Evolutionary conservation across 2,329 filamentous ascomycete genomes (phyloP).

Genomic region (Xylaria sp.): DNA sequence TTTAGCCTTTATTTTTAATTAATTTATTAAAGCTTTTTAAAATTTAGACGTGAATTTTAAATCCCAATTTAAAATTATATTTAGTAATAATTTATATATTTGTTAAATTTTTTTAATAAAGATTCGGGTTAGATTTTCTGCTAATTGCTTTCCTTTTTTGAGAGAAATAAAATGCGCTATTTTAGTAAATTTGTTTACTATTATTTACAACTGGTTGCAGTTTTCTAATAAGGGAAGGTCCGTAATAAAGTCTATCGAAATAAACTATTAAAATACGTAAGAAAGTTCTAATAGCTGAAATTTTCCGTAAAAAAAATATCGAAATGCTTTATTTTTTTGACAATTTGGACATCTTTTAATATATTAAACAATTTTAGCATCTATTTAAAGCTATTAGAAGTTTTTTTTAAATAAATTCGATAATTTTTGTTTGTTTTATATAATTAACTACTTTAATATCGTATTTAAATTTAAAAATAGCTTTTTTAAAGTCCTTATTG

Average conservation of each 20-base stretch:
- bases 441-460: too few species aligned
- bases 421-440: neutral
- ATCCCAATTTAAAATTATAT: neutral
- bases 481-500: too few species aligned
- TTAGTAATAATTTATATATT: neutral
- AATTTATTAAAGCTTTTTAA: neutral
- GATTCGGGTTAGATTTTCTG: neutral
- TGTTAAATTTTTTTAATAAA: neutral
- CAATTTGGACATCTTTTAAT: too few species aligned
- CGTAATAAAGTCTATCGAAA: neutral
- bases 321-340: neutral
- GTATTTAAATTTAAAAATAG: too few species aligned
- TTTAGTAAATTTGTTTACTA: neutral
- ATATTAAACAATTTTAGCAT: neutral
- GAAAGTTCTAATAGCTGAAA: neutral
- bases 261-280: neutral
- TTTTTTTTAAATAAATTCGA: neutral
- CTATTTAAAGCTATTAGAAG: neutral
- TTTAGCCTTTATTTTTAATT: too few species aligned
- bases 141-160: neutral
- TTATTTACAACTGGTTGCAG: neutral
- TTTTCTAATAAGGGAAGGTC: neutral
- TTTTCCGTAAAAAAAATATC: neutral
- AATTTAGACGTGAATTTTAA: neutral
- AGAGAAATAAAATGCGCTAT: neutral